Percentiles rank a stretch among this genome's conserved stretches.
These are phyloP conservation scores for Clathrus columnatus DNA, from an alignment of 768 basidiomycete genomes.

Conservation along the genomic window DNA sequence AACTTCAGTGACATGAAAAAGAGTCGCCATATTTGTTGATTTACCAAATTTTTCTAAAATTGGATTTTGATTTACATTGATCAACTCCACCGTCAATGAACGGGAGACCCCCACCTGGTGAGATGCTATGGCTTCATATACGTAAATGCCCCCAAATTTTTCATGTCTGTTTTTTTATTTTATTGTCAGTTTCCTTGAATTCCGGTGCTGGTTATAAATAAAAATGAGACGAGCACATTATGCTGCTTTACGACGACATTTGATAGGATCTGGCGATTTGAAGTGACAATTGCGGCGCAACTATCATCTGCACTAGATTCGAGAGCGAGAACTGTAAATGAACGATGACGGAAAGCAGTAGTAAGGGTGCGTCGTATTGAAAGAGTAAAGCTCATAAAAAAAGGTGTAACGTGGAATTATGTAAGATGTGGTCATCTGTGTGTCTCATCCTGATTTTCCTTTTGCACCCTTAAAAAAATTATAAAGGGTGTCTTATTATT, in stretches of 20 bases:
- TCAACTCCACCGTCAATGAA: background rate
- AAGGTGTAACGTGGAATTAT: background rate
- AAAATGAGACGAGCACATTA: slow-evolving; percentile 34
- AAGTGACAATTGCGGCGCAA: slow-evolving; percentile 79
- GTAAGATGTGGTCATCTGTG: background rate
- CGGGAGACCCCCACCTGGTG: slow-evolving; percentile 43
- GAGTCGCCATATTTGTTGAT: background rate
- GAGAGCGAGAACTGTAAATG: slow-evolving; percentile 62
- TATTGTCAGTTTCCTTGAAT: background rate
- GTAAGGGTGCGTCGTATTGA: background rate
- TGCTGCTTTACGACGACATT: slow-evolving; percentile 86
- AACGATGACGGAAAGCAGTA: background rate
- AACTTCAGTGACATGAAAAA: background rate
- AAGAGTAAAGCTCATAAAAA: background rate
- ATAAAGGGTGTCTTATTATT: no score
- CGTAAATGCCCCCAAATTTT: slow-evolving; percentile 65
- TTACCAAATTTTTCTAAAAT: background rate
- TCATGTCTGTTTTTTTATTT: slow-evolving; percentile 37
- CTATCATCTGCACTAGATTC: slow-evolving; percentile 94
- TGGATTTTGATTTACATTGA: no score
- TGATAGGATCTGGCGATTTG: slow-evolving; percentile 58
- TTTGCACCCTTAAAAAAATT: no score
- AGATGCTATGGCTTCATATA: slow-evolving; percentile 62
- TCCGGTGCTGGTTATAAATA: background rate
- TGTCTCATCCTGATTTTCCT: no score